Percentiles rank a stretch among this genome's conserved stretches.
phyloP scores from a whole-genome alignment of 306 rosid genomes.

The Psophocarpus tetragonolobus region DNA sequence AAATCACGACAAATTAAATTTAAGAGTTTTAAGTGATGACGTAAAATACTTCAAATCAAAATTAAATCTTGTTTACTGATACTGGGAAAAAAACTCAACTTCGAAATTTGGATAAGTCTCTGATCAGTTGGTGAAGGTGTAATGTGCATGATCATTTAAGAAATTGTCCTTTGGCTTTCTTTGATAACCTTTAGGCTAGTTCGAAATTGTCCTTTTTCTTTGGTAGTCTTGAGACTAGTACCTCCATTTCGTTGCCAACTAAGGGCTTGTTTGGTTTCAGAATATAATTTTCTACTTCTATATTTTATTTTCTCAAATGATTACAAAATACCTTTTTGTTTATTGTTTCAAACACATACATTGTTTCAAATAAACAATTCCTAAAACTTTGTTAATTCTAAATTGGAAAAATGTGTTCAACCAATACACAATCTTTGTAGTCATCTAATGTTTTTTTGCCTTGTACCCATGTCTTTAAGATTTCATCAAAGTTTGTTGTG shows the following conservation, averaged over 20 bases:
- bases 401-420: not conserved
- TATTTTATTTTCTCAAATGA: not conserved
- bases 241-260: not conserved
- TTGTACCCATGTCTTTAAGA: not conserved
- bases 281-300: not conserved
- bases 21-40: too few species aligned
- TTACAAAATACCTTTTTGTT: not conserved
- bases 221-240: not conserved
- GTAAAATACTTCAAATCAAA: not conserved
- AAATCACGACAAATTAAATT: not conserved
- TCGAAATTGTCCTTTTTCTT: not conserved
- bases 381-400: not conserved
- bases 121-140: not conserved
- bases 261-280: not conserved
- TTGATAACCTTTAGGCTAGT: not conserved
- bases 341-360: not conserved
- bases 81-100: not conserved
- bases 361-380: not conserved
- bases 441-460: not conserved
- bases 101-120: not conserved
- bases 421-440: not conserved
- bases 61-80: not conserved
- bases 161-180: not conserved
- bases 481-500: not conserved
- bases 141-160: not conserved